These are phyloP conservation scores for Talaromyces albobiverticillius DNA, from an alignment of 2,329 filamentous ascomycete species.

Conservation along the genomic window DNA sequence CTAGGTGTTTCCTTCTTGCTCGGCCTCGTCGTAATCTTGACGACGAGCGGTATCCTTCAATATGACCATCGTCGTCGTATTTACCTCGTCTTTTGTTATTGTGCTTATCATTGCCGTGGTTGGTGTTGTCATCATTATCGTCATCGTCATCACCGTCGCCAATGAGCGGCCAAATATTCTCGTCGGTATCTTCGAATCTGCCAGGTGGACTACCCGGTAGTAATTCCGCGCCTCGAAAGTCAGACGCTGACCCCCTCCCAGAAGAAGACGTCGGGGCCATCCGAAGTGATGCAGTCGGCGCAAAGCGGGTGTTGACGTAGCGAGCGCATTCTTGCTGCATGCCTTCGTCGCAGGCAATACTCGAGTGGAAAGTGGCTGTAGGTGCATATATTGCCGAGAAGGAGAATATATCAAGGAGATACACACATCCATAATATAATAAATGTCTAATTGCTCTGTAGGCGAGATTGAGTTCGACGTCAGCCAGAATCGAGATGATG, in stretches of 20 bases:
- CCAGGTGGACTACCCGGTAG: too few species aligned
- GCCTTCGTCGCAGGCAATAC: constrained; percentile 70
- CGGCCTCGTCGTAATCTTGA: background rate
- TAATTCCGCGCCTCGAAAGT: too few species aligned
- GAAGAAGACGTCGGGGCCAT: constrained; percentile 9
- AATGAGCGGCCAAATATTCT: constrained; percentile 45
- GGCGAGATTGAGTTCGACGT: constrained; percentile 82
- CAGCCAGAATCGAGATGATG: constrained; percentile 78
- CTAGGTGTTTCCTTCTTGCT: constrained; percentile 27
- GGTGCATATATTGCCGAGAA: constrained; percentile 89
- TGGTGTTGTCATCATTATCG: background rate
- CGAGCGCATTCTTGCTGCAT: constrained; percentile 84
- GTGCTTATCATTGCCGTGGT: background rate
- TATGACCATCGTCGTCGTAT: too few species aligned
- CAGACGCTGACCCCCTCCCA: background rate
- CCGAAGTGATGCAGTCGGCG: constrained; percentile 23
- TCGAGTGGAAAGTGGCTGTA: constrained; percentile 69
- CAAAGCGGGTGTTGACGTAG: constrained; percentile 66
- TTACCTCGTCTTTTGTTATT: constrained; percentile 5
- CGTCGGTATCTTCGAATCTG: constrained; percentile 12
- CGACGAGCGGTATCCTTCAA: too few species aligned
- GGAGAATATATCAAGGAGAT: constrained; percentile 92
- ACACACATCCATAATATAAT: constrained; percentile 85
- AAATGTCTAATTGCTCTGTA: constrained; percentile 84
- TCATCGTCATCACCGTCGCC: constrained; percentile 26